Evolutionary conservation across 2,329 filamentous ascomycete genomes (phyloP), one percentile per base, ranked within the genome.

Genomic region (Colletotrichum tropicale): DNA sequence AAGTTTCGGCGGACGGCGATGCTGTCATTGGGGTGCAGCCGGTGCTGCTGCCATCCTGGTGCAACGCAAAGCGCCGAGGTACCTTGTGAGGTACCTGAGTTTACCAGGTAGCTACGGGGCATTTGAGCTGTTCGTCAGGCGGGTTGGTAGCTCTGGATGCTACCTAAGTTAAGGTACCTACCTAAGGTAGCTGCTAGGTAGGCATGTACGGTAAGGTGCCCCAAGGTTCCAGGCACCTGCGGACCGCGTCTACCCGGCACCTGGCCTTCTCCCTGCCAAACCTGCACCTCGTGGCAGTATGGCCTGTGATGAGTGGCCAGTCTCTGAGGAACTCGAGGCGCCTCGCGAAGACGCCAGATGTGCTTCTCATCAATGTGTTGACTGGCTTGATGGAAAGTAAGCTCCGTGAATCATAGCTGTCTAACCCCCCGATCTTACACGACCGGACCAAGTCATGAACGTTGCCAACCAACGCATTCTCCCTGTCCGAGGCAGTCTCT

Each of bases 1-100:
- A 71, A 48, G 70, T 75, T 73, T 73, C 56, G 69, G 56, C 55
- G 28, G 56, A 69, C 58, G 43, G 43, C 65, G 70, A 75, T 75
- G 73, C 58, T 73, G 70, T 73, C 73, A 75, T 73, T 75, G 73
- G 61, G 56, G 69, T 67, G 67, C 68, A 62, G 24, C 30, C 6
- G 24, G 56, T 52, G 26, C 62, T 75, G 73, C 62, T 72, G 72
- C 43, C 67, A 75, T 68, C 73, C 73, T 69, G 43, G 70, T 75
- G 21, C 72, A 34, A 60, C 21, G 30, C 66, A 71, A 38, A 32
- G 36, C 52, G 52, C 67, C 60, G 43, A 66, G 60, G 52, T 24
- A 43, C 24, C 38, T 26, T 52, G 34, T 15, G 12, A 28, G 18
- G 24, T 30, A 32, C 62, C 43, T 28, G 55, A 64, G 48, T 70